Conservation (phyloP, 345 rosid genomes). For the Odontarrhena argentea region DNA sequence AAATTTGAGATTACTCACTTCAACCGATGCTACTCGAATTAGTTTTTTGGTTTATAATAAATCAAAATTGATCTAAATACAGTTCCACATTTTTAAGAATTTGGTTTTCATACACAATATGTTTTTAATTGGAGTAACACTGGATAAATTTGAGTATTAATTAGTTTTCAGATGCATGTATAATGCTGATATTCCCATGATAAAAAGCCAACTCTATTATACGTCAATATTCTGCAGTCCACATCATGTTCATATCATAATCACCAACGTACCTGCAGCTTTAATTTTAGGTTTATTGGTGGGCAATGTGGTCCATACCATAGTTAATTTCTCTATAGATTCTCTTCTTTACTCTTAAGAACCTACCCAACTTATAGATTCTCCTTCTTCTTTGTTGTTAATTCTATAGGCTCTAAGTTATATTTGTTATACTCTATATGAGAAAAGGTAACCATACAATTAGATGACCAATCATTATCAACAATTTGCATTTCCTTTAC, state of each 20-base stretch:
- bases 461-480: constrained; percentile 24
- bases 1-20: too few species aligned
- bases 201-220: constrained; percentile 30
- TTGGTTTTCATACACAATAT: too few species aligned
- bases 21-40: too few species aligned
- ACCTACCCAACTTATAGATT: neutral
- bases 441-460: constrained; percentile 1
- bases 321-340: constrained; percentile 6
- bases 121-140: too few species aligned
- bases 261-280: constrained; percentile 21
- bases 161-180: neutral
- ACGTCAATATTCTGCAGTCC: constrained; percentile 11
- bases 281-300: constrained; percentile 28
- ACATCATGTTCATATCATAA: constrained; percentile 27
- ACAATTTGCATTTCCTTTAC: constrained; percentile 1
- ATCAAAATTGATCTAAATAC: too few species aligned
- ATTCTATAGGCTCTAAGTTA: neutral
- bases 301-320: constrained; percentile 30
- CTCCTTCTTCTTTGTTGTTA: constrained; percentile 6
- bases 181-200: neutral
- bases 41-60: too few species aligned
- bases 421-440: neutral
- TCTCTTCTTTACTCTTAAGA: neutral
- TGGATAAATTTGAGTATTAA: too few species aligned
- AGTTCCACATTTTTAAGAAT: too few species aligned